Percentiles rank a stretch among this genome's conserved stretches.
Conservation (phyloP, 2,329 filamentous ascomycete genomes). For the Furcasterigmium sp. region DNA sequence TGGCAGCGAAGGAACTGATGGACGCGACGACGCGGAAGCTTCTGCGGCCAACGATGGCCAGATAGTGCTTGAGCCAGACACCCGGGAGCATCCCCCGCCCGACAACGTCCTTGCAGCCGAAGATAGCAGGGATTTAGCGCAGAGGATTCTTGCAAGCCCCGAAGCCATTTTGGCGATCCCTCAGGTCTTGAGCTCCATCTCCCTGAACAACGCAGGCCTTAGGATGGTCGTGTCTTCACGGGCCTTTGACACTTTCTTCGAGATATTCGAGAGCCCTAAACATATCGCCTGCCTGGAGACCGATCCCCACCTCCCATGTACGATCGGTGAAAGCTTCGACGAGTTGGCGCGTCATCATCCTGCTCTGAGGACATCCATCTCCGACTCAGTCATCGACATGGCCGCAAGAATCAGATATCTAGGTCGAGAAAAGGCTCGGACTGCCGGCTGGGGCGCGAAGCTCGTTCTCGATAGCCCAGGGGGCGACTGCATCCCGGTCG, state of each 20-base stretch:
- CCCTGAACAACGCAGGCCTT: conserved; percentile 81
- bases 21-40: conserved; percentile 28
- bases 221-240: conserved; percentile 79
- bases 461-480: conserved; percentile 61
- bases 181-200: conserved; percentile 87
- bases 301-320: conserved; percentile 64
- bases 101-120: conserved; percentile 34
- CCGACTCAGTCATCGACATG: conserved; percentile 85
- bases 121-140: conserved; percentile 41
- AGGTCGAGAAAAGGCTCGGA: conserved; percentile 63
- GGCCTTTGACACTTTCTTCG: conserved; percentile 81
- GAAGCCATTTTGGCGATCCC: conserved; percentile 88
- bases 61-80: conserved; percentile 30
- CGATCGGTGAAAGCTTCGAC: conserved; percentile 82
- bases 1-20: conserved; percentile 12
- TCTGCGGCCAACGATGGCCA: conserved; percentile 32
- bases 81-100: conserved; percentile 47
- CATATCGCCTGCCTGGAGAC: conserved; percentile 81
- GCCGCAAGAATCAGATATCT: conserved; percentile 74
- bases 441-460: conserved; percentile 71
- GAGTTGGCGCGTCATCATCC: conserved; percentile 94
- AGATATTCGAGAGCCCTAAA: conserved; percentile 90
- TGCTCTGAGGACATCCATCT: conserved; percentile 70
- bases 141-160: conserved; percentile 76
- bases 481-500: conserved; percentile 52